A percentile compares a stretch with the other conserved stretches of the same genome.
phyloP scores from a whole-genome alignment of 768 basidiomycete species.

The Multifurca ochricompacta region DNA sequence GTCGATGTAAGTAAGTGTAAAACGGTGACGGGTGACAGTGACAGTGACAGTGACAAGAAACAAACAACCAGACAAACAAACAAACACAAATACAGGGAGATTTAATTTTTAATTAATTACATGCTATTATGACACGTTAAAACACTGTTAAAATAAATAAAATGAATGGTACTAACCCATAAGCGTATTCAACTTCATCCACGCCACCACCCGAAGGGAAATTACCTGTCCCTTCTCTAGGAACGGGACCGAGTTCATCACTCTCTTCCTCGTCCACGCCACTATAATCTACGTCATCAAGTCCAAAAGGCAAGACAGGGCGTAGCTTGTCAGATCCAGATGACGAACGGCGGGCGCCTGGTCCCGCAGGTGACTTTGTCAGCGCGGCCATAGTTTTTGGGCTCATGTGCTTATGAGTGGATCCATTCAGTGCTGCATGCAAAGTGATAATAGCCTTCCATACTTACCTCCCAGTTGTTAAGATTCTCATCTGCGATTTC shows the following conservation, averaged over 20 bases:
- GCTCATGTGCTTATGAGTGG: constrained; percentile 71
- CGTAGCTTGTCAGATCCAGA: constrained; percentile 72
- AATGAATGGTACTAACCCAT: constrained; percentile 55
- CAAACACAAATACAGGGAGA: too few relatives aligned
- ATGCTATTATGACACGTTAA: too few relatives aligned
- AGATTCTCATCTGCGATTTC: constrained; percentile 69
- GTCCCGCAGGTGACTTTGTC: constrained; percentile 82
- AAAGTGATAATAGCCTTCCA: neutral
- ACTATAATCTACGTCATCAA: constrained; percentile 72
- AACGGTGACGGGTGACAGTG: too few relatives aligned
- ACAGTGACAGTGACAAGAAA: too few relatives aligned
- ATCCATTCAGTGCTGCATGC: neutral
- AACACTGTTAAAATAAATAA: too few relatives aligned
- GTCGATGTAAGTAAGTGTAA: too few relatives aligned
- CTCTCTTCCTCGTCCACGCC: constrained; percentile 55
- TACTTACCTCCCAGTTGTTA: constrained; percentile 92
- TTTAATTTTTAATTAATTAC: too few relatives aligned
- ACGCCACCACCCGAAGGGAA: constrained; percentile 78
- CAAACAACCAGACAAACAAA: too few relatives aligned
- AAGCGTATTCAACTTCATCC: constrained; percentile 85
- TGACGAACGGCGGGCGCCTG: constrained; percentile 59
- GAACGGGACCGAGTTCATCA: constrained; percentile 64
- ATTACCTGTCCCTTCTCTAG: constrained; percentile 61
- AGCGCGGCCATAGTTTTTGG: constrained; percentile 91
- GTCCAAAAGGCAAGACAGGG: constrained; percentile 68